Percentiles rank a stretch among this genome's conserved stretches.
These are phyloP conservation scores for Aspergillus caelatus DNA, from an alignment of 2,329 filamentous ascomycete species.

Conservation along the genomic window DNA sequence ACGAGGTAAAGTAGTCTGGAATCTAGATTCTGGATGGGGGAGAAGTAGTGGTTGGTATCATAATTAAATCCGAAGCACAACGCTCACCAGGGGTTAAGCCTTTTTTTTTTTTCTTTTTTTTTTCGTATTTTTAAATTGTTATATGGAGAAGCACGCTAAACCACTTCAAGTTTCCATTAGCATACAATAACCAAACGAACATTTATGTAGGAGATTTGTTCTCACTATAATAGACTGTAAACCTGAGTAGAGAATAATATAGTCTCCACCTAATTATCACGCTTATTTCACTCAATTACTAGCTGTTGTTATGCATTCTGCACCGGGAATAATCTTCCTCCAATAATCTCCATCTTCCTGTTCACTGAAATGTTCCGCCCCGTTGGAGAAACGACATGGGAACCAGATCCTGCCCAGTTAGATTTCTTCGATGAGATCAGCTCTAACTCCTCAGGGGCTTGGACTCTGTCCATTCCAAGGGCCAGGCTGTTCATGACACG, in stretches of 20 bases:
- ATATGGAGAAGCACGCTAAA: too few relatives aligned
- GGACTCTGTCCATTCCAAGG: not conserved
- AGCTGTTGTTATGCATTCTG: not conserved
- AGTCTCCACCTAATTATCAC: too few relatives aligned
- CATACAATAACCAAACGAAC: too few relatives aligned
- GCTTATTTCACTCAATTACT: not conserved
- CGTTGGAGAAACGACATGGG: not conserved
- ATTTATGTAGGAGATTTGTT: too few relatives aligned
- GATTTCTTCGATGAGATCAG: not conserved
- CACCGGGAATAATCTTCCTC: not conserved
- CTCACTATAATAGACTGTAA: not conserved
- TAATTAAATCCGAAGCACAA: not conserved
- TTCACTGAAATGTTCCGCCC: not conserved
- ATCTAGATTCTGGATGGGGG: not conserved
- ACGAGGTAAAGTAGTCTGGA: not conserved
- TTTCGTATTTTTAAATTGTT: too few relatives aligned
- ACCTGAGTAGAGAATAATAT: rapidly evolving
- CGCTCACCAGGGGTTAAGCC: too few relatives aligned
- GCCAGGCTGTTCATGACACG: slow-evolving; percentile 14
- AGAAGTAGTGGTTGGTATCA: not conserved
- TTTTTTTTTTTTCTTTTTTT: too few relatives aligned
- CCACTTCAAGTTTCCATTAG: too few relatives aligned
- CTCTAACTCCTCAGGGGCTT: not conserved
- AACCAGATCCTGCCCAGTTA: not conserved
- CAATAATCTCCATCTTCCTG: not conserved